phyloP scores from a whole-genome alignment of 2,329 filamentous ascomycete genomes.

The Colletotrichum cereale region DNA sequence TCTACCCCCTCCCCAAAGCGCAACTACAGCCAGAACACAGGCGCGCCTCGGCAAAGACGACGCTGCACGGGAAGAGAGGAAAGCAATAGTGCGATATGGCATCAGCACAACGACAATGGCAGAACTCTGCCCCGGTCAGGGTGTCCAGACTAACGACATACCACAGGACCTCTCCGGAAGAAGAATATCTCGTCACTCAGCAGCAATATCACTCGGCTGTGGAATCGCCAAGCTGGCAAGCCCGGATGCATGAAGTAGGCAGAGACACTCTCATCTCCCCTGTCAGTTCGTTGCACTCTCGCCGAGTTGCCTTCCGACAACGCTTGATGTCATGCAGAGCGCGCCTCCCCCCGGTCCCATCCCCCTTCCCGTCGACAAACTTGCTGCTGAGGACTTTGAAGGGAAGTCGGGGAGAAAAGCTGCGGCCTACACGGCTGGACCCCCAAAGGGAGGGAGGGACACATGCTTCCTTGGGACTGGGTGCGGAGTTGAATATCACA shows the following conservation, averaged over 20 bases:
- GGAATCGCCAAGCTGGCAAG: slow-evolving; percentile 38
- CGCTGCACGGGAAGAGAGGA: slow-evolving; percentile 24
- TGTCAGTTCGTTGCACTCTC: slow-evolving; percentile 25
- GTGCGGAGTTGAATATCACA: slow-evolving; percentile 28
- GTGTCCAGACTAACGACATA: slow-evolving; percentile 12
- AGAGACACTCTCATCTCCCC: slow-evolving; percentile 39
- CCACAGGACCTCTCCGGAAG: not conserved
- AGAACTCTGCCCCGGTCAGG: slow-evolving; percentile 32
- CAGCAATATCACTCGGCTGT: slow-evolving; percentile 16
- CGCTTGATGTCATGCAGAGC: slow-evolving; percentile 38
- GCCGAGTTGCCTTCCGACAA: slow-evolving; percentile 29
- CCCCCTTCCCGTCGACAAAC: not conserved
- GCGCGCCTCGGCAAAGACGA: slow-evolving; percentile 36
- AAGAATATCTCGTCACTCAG: slow-evolving; percentile 1
- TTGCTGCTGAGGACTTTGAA: slow-evolving; percentile 22
- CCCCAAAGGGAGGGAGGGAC: not conserved
- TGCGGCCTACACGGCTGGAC: slow-evolving; percentile 6
- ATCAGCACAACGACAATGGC: slow-evolving; percentile 36
- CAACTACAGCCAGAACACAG: slow-evolving; percentile 24
- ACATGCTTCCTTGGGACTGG: slow-evolving; percentile 11
- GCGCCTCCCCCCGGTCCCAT: slow-evolving; percentile 5
- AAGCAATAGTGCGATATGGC: slow-evolving; percentile 37
- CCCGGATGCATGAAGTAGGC: slow-evolving; percentile 38
- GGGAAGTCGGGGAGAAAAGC: not conserved
- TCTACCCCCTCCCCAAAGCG: slow-evolving; percentile 30